Conservation (phyloP, 2,329 filamentous ascomycete species). For the Beauveria asiatica region DNA sequence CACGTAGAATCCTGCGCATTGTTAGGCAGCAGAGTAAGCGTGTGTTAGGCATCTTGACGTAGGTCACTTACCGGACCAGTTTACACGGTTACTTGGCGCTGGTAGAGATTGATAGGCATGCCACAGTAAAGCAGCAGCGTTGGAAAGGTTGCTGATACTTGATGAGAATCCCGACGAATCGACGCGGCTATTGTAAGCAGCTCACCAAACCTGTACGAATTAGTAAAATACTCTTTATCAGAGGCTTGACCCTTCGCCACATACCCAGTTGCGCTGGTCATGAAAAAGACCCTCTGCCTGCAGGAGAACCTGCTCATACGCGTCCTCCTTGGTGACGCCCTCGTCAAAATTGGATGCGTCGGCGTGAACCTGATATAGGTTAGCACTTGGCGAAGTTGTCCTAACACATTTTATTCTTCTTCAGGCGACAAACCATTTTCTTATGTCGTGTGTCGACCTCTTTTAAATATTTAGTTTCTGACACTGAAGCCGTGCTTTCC, state of each 20-base stretch:
- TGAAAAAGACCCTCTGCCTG: slow-evolving; percentile 62
- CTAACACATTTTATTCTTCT: not conserved
- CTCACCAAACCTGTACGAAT: slow-evolving; percentile 17
- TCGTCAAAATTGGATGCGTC: slow-evolving; percentile 66
- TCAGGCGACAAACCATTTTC: slow-evolving; percentile 7
- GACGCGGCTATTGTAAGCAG: not conserved
- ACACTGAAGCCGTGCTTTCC: not conserved
- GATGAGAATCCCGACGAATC: not conserved
- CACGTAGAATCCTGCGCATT: slow-evolving; percentile 59
- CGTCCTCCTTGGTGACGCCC: slow-evolving; percentile 60
- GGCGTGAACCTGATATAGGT: slow-evolving; percentile 53
- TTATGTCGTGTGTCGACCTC: not conserved
- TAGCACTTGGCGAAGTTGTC: not conserved
- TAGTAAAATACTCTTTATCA: not conserved
- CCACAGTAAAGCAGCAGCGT: slow-evolving; percentile 68
- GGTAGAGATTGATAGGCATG: slow-evolving; percentile 69
- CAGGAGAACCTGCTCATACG: slow-evolving; percentile 64
- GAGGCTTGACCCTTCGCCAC: slow-evolving; percentile 14
- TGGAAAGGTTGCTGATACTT: slow-evolving; percentile 61
- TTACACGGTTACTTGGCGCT: slow-evolving; percentile 56
- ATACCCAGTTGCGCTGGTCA: slow-evolving; percentile 72
- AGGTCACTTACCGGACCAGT: slow-evolving; percentile 59
- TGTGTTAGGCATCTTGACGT: not conserved
- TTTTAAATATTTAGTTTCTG: not conserved
- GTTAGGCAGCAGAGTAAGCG: not conserved